Conservation (phyloP, 148 eudicot genomes). For the Rhododendron molle region DNA sequence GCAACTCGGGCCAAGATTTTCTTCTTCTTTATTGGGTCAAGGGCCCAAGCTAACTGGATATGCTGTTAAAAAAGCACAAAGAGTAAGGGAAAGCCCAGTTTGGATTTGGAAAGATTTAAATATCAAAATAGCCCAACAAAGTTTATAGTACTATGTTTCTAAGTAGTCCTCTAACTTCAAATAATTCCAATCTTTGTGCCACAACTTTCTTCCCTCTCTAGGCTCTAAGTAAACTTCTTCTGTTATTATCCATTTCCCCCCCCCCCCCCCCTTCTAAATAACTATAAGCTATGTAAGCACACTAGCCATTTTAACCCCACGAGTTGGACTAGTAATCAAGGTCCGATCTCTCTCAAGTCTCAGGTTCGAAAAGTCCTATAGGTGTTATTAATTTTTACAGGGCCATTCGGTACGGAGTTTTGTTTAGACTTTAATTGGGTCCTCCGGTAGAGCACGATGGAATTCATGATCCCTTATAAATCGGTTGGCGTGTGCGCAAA, state of each 20-base stretch:
- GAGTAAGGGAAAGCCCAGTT: not conserved
- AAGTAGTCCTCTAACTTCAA: not conserved
- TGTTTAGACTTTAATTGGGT: not conserved
- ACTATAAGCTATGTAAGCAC: not conserved
- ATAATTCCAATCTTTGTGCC: too few species aligned
- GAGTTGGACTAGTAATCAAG: not conserved
- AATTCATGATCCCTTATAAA: too few species aligned
- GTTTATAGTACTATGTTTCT: not conserved
- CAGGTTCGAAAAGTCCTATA: too few species aligned
- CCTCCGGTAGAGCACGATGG: too few species aligned
- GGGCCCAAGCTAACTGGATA: not conserved
- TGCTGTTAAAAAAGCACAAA: not conserved
- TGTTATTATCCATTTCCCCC: not conserved
- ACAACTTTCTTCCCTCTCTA: not conserved
- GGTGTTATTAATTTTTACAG: too few species aligned
- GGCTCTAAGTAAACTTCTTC: not conserved
- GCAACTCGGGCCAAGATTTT: not conserved
- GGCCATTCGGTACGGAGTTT: not conserved
- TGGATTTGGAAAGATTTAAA: not conserved
- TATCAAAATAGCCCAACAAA: not conserved
- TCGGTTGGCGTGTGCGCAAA: too few species aligned
- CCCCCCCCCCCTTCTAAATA: too few species aligned
- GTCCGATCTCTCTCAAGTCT: too few species aligned
- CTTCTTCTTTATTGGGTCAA: not conserved
- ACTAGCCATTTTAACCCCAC: not conserved